Evolutionary conservation across 352 stramenopile genomes (phyloP).

Genomic region (Aphanomyces cochlioides): DNA sequence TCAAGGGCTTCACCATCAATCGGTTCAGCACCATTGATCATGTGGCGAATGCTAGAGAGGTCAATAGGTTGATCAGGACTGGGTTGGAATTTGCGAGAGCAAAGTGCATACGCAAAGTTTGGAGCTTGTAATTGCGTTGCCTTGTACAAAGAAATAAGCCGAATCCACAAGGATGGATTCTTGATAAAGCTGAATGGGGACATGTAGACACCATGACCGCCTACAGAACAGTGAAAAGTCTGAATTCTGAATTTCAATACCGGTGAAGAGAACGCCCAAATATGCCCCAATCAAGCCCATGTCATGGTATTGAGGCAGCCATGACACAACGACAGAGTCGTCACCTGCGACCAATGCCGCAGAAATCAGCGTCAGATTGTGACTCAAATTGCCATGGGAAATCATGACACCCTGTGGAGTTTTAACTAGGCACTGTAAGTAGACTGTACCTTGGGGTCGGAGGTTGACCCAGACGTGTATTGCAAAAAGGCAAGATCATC

Average conservation of each 20-base stretch:
- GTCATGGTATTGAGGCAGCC: conserved; percentile 99
- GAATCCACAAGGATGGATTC: conserved; percentile 94
- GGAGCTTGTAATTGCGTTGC: conserved; percentile 97
- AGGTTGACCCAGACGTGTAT: conserved; percentile 99
- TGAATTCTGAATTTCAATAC: background rate
- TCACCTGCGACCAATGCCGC: conserved; percentile 82
- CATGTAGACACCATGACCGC: conserved; percentile 95
- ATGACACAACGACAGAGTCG: conserved; percentile 95
- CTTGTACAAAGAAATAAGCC: conserved; percentile 77
- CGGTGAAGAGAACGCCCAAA: conserved; percentile 76
- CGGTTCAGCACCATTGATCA: conserved; percentile 98
- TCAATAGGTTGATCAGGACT: conserved; percentile 57
- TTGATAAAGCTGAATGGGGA: conserved; percentile 97
- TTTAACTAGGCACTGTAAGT: no score
- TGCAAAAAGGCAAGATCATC: conserved; percentile 96
- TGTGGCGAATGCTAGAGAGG: conserved; percentile 91
- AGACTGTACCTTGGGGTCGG: conserved; percentile 81
- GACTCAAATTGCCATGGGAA: conserved; percentile 93
- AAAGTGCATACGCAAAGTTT: conserved; percentile 98
- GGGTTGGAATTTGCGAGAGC: conserved; percentile 88
- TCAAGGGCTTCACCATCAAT: conserved; percentile 88
- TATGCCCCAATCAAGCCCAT: conserved; percentile 99
- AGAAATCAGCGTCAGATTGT: conserved; percentile 97
- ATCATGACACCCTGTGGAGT: conserved; percentile 90
- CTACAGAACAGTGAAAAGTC: conserved; percentile 67